Percentiles rank a stretch among this genome's conserved stretches.
Evolutionary conservation across 108 stramenopile genomes (phyloP).

Genomic region (Parmales sp.): DNA sequence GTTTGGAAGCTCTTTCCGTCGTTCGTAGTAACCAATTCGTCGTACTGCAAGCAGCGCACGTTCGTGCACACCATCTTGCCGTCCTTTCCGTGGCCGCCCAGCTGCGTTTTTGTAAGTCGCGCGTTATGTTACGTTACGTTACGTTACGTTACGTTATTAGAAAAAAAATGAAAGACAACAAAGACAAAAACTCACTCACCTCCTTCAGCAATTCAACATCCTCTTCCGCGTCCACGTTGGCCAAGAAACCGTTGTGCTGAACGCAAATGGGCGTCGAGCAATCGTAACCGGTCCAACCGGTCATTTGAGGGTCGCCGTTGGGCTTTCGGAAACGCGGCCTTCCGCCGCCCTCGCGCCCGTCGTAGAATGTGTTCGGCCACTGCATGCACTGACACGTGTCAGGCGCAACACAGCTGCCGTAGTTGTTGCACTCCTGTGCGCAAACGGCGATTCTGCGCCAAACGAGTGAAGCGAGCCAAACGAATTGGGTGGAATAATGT

Average conservation of each 20-base stretch:
- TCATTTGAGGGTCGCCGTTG: slow-evolving; percentile 61
- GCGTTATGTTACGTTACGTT: background rate
- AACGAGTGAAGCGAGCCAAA: no score
- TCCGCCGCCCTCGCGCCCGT: slow-evolving; percentile 49
- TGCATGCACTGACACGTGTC: slow-evolving; percentile 47
- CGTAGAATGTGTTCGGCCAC: slow-evolving; percentile 50
- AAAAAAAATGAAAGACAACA: no score
- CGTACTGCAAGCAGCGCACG: slow-evolving; percentile 37
- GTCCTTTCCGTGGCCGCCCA: slow-evolving; percentile 55
- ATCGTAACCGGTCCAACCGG: slow-evolving; percentile 82
- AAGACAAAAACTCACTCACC: no score
- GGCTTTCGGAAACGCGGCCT: slow-evolving; percentile 58
- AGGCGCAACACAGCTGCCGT: slow-evolving; percentile 45
- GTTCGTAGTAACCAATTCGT: slow-evolving; percentile 39
- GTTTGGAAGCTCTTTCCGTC: slow-evolving; percentile 53
- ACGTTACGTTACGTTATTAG: background rate
- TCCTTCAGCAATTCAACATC: slow-evolving; percentile 19
- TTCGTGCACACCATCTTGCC: slow-evolving; percentile 33
- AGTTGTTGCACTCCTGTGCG: slow-evolving; percentile 58
- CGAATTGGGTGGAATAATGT: no score
- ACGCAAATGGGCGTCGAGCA: slow-evolving; percentile 68
- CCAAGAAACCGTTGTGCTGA: slow-evolving; percentile 51
- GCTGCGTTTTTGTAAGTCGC: background rate
- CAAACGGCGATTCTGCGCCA: slow-evolving; percentile 39
- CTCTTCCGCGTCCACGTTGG: slow-evolving; percentile 27